Evolutionary conservation across 2,329 filamentous ascomycete species (phyloP).

Genomic region (Cladobotryum mycophilum): DNA sequence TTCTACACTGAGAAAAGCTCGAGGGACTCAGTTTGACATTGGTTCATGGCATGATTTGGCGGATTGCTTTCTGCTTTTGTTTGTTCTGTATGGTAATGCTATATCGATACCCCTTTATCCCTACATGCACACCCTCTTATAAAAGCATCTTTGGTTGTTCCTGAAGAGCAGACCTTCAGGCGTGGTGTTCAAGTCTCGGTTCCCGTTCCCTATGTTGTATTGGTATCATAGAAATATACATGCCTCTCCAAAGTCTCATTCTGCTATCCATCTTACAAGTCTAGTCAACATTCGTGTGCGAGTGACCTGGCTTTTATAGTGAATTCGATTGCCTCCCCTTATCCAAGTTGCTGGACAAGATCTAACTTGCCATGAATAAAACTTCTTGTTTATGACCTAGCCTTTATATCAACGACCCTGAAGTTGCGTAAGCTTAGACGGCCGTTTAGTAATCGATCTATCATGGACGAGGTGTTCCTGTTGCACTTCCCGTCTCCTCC

Average conservation of each 20-base stretch:
- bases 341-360: no score
- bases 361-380: no score
- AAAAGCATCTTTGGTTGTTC: neutral
- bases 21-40: neutral
- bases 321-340: no score
- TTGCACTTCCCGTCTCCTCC: conserved; percentile 54
- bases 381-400: no score
- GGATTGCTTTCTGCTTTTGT: neutral
- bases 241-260: neutral
- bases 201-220: neutral
- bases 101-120: conserved; percentile 20
- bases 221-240: conserved; percentile 10
- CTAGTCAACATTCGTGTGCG: no score
- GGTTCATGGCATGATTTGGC: neutral
- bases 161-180: no score
- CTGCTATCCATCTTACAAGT: no score
- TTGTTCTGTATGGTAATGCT: conserved; percentile 16
- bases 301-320: no score
- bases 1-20: neutral
- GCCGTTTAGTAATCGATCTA: conserved; percentile 20
- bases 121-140: neutral
- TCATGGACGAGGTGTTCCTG: conserved; percentile 50
- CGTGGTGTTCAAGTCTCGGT: neutral
- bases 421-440: neutral
- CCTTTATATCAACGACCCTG: neutral